Evolutionary conservation across 2,329 filamentous ascomycete species (phyloP).

Genomic region (Pseudopyricularia cyperi): DNA sequence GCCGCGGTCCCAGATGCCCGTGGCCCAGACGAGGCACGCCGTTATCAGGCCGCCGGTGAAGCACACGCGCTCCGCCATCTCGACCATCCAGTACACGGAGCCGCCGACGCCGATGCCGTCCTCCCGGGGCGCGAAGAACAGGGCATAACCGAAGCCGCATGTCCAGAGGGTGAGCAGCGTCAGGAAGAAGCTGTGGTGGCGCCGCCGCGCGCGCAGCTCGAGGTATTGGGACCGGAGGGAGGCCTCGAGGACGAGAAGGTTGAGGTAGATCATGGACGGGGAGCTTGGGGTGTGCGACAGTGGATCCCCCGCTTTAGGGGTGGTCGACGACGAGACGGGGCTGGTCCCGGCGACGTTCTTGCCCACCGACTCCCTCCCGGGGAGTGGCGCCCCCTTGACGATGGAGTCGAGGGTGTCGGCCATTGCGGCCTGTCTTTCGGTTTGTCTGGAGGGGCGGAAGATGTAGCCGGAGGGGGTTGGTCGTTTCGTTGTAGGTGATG

Average conservation of each 20-base stretch:
- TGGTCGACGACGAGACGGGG: constrained; percentile 27
- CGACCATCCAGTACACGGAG: constrained; percentile 91
- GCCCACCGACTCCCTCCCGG: constrained; percentile 36
- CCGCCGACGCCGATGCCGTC: constrained; percentile 86
- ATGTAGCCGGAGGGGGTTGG: neutral
- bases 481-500: neutral
- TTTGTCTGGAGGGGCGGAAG: neutral
- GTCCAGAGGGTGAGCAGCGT: constrained; percentile 71
- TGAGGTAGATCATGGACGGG: constrained; percentile 93
- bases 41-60: constrained; percentile 87
- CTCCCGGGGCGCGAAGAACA: constrained; percentile 92
- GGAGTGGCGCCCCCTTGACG: constrained; percentile 75
- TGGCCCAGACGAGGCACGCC: constrained; percentile 77
- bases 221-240: constrained; percentile 89
- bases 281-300: constrained; percentile 75
- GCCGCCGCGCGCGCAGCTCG: constrained; percentile 71
- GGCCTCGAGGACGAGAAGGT: constrained; percentile 91
- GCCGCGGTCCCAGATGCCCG: constrained; percentile 91
- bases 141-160: constrained; percentile 70
- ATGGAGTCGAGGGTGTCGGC: constrained; percentile 68
- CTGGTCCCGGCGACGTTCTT: constrained; percentile 19
- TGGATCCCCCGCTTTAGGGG: constrained; percentile 47
- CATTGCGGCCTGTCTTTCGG: constrained; percentile 28
- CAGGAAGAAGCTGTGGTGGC: constrained; percentile 89
- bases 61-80: constrained; percentile 79